Percentiles rank a stretch among this genome's conserved stretches.
phyloP scores from a whole-genome alignment of 257 asterid species.

The Ligustrum vulgare region DNA sequence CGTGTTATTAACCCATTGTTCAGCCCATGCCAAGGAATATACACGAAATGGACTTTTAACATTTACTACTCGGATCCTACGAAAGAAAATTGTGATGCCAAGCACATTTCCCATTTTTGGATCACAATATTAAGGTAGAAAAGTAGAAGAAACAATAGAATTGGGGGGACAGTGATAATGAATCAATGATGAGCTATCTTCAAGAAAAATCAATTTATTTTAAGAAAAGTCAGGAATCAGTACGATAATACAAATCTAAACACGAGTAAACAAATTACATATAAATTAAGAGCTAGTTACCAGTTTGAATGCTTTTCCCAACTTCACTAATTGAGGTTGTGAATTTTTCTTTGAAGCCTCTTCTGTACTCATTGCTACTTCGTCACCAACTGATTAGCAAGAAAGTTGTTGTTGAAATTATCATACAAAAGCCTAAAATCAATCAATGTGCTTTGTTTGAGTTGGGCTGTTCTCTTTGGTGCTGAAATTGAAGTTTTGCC shows the following conservation, averaged over 20 bases:
- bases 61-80: background rate
- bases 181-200: background rate
- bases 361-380: slow-evolving; percentile 30
- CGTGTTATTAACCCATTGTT: slow-evolving; percentile 78
- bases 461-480: no score
- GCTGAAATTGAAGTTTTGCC: no score
- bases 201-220: background rate
- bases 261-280: background rate
- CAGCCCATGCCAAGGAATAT: slow-evolving; percentile 57
- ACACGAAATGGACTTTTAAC: background rate
- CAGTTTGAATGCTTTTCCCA: slow-evolving; percentile 33
- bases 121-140: no score
- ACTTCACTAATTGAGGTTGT: slow-evolving; percentile 52
- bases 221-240: slow-evolving; percentile 3
- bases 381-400: slow-evolving; percentile 40
- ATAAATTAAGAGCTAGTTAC: slow-evolving; percentile 31
- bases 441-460: background rate
- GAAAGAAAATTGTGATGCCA: no score
- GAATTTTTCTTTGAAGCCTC: slow-evolving; percentile 46
- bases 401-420: background rate
- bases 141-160: no score
- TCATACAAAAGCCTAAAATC: background rate
- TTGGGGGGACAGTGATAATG: no score
- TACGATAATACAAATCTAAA: background rate
- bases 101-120: no score